phyloP scores from a whole-genome alignment of 2,329 filamentous ascomycete species.

The Fusarium vanettenii region DNA sequence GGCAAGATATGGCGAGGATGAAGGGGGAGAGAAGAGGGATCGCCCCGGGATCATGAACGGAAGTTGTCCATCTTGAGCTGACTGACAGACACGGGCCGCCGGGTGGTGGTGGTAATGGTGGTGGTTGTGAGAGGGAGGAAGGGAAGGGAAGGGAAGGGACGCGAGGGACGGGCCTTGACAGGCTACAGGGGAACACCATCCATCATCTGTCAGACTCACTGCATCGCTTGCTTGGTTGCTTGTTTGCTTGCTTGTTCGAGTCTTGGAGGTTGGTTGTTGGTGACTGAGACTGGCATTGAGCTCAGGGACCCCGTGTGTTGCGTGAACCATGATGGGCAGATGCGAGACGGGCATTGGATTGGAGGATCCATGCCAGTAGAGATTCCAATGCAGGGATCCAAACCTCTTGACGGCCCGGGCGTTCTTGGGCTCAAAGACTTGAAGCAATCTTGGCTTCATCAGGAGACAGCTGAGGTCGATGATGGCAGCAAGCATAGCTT shows the following conservation, averaged over 20 bases:
- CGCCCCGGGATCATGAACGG: conserved; percentile 7
- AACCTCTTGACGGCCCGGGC: background rate
- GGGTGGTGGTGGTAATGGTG: conserved; percentile 1
- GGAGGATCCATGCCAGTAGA: background rate
- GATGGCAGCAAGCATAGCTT: conserved; percentile 9
- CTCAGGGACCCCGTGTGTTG: background rate
- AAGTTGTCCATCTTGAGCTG: conserved; percentile 11
- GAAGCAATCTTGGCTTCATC: background rate
- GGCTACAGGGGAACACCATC: background rate
- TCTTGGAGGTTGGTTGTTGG: background rate
- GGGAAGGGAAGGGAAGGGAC: background rate
- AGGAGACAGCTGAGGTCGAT: background rate
- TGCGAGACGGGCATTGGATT: background rate
- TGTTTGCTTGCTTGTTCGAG: background rate
- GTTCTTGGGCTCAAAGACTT: background rate
- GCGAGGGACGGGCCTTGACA: conserved; percentile 1
- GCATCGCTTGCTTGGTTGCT: background rate
- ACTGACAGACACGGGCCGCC: conserved; percentile 15
- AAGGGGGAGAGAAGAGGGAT: conserved; percentile 41
- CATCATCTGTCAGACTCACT: background rate
- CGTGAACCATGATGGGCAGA: conserved; percentile 10
- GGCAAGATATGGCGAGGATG: conserved; percentile 17
- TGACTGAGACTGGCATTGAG: background rate
- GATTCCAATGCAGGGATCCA: background rate
- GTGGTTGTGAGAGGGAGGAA: background rate